A percentile compares a stretch with the other conserved stretches of the same genome.
Evolutionary conservation across 2,329 filamentous ascomycete genomes (phyloP).

Genomic region (Xylariomycetidae sp.): DNA sequence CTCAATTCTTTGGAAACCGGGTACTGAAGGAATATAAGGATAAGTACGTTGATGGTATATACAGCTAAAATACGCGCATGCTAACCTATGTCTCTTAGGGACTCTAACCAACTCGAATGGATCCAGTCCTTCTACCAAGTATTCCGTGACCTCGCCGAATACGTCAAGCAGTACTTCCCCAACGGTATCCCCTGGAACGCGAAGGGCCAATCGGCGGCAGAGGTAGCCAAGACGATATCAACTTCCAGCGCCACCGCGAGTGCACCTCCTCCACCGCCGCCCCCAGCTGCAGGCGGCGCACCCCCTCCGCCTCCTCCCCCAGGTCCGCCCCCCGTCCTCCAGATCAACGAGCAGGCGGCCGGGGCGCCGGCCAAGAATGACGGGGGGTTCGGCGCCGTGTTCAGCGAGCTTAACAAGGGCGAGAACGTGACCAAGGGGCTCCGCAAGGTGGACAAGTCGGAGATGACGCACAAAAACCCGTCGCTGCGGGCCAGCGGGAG

Average conservation of each 20-base stretch:
- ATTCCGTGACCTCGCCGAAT: constrained; percentile 77
- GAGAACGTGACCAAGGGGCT: constrained; percentile 82
- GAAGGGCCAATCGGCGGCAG: constrained; percentile 66
- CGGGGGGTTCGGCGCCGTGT: constrained; percentile 78
- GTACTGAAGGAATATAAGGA: constrained; percentile 88
- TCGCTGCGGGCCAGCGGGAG: constrained; percentile 69
- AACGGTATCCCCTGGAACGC: constrained; percentile 84
- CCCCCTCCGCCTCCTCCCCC: constrained; percentile 68
- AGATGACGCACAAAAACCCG: constrained; percentile 99
- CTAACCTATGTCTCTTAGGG: constrained; percentile 37
- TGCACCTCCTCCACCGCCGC: constrained; percentile 45
- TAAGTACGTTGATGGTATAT: constrained; percentile 29
- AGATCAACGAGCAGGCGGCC: constrained; percentile 48
- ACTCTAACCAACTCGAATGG: constrained; percentile 78
- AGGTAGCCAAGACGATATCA: constrained; percentile 58
- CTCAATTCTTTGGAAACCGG: constrained; percentile 92
- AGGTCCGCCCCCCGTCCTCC: constrained; percentile 63
- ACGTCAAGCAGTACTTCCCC: constrained; percentile 78
- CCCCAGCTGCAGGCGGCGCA: constrained; percentile 48
- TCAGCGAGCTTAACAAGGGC: constrained; percentile 86
- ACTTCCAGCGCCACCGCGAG: constrained; percentile 32
- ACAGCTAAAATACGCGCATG: too few relatives aligned
- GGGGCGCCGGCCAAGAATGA: constrained; percentile 37
- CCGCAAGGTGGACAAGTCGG: constrained; percentile 86
- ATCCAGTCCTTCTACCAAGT: constrained; percentile 89